Evolutionary conservation across 2,329 filamentous ascomycete species (phyloP).

Genomic region (Fusarium fujikuroi): DNA sequence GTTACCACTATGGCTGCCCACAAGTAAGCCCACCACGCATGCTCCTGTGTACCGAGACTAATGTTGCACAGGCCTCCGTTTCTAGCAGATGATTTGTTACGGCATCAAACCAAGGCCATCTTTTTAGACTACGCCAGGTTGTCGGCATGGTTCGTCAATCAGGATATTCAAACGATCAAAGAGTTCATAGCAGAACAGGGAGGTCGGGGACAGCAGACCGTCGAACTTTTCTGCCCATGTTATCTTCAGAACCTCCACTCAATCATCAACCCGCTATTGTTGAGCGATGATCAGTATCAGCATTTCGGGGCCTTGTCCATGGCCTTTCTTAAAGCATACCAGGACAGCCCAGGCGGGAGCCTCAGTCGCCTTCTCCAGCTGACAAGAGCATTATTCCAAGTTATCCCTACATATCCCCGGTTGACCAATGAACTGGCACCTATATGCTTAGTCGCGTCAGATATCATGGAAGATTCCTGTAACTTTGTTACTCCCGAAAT

Average conservation of each 20-base stretch:
- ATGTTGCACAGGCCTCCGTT: conserved; percentile 41
- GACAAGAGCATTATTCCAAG: conserved; percentile 52
- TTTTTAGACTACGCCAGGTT: conserved; percentile 59
- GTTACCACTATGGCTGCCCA: conserved; percentile 50
- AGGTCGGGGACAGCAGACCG: conserved; percentile 21
- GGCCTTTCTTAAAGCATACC: conserved; percentile 57
- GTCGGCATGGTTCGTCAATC: conserved; percentile 61
- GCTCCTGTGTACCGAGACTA: neutral
- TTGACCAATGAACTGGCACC: conserved; percentile 56
- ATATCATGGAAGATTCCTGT: conserved; percentile 48
- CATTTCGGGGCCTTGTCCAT: conserved; percentile 14
- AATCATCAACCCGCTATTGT: conserved; percentile 37
- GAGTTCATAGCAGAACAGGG: conserved; percentile 23
- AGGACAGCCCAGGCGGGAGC: conserved; percentile 54
- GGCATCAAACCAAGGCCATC: conserved; percentile 48
- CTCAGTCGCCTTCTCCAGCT: conserved; percentile 57
- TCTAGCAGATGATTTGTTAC: conserved; percentile 42
- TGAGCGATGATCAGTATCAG: conserved; percentile 25
- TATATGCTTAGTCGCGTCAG: conserved; percentile 50
- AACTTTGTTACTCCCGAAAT: conserved; percentile 34
- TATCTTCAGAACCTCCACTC: conserved; percentile 59
- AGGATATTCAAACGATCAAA: conserved; percentile 54
- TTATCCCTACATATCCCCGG: conserved; percentile 59
- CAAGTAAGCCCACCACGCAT: conserved; percentile 51
- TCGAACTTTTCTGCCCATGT: conserved; percentile 42